Conservation (phyloP, 176 grass and related monocot genomes). For the Chloris gayana region DNA sequence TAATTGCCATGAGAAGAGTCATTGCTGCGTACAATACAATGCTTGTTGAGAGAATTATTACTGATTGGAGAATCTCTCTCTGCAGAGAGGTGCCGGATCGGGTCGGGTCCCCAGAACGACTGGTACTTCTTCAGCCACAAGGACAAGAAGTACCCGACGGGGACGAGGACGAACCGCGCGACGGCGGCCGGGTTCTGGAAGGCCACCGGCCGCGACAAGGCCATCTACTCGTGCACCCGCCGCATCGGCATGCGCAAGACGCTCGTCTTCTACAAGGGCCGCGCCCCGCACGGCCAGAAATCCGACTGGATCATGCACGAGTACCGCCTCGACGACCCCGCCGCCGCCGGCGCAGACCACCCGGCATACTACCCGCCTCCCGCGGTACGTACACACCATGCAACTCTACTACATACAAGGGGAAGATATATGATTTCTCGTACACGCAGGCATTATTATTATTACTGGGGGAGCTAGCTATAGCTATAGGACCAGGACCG, state of each 20-base stretch:
- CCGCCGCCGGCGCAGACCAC: not conserved
- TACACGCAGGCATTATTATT: not conserved
- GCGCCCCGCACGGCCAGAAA: conserved; percentile 80
- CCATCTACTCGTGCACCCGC: conserved; percentile 53
- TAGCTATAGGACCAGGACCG: no score
- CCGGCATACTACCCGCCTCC: conserved; percentile 29
- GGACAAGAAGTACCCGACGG: conserved; percentile 94
- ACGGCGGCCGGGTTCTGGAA: conserved; percentile 90
- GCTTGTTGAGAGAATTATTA: no score
- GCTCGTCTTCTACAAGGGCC: conserved; percentile 89
- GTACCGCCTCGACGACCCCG: conserved; percentile 67
- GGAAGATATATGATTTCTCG: not conserved
- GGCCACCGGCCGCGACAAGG: conserved; percentile 89
- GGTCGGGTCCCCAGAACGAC: conserved; percentile 77
- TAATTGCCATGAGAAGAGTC: not conserved
- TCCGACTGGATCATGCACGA: conserved; percentile 98
- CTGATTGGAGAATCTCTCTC: no score
- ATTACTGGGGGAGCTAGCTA: not conserved
- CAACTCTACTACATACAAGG: conserved; percentile 4
- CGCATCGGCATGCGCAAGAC: conserved; percentile 95
- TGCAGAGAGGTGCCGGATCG: conserved; percentile 74
- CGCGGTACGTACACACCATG: conserved; percentile 43
- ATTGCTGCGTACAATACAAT: conserved; percentile 23
- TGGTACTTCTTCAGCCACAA: conserved; percentile 99
- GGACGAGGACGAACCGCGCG: conserved; percentile 84